Base-by-base conservation (phyloP, 2,329 filamentous ascomycete species). In the Scopulariopsis brevicaulis region DNA sequence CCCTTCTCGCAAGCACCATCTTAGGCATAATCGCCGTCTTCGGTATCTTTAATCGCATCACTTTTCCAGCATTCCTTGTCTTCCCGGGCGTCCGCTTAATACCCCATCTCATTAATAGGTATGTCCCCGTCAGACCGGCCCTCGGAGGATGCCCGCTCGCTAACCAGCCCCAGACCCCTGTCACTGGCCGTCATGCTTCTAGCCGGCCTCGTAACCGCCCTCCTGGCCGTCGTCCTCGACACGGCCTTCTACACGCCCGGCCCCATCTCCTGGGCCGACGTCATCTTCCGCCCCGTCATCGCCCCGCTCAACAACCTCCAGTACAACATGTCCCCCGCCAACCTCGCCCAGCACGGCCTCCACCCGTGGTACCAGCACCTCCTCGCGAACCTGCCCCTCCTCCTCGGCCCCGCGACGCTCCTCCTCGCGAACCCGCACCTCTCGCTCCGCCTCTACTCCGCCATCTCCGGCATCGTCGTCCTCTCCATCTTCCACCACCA, bases 21-120 rank as follows among this genome's bases (percentile, higher is more conserved):
- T 82, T 99, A 48, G 90, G 90, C 34, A 84, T 92, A 61, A 83
- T 96, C 58, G 79, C 83, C 56, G 86, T 96, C 15, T 88, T 94
- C 66, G 94, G 94, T 55, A 75, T 93, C 59, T 99, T 99, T 73
- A 99, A 97, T 73, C 85, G 94, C 63, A 96, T 97, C 66, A 99
- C 94, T 11, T 97, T 97, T 70, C 93, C 93, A 53, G 93, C 92
- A 15, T 99, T 96, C 70, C 74, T 99, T 61, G 70, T 96, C 59
- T 83, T 96, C 68, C 93, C 94, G 57, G 86, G 87, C 40, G 74
- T 96, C 68, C 86, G 85, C 67, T 78, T 99, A 67, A 76, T 97
- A 69, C 90, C 90, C 63, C 88, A 96, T 75, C 94, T 96, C 68
- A 74, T 82, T 69, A 84, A 85, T 70, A 93, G 86, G 89, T 94